phyloP scores from a whole-genome alignment of 192 early-diverging fungal genomes.

The Coemansia sp. region DNA sequence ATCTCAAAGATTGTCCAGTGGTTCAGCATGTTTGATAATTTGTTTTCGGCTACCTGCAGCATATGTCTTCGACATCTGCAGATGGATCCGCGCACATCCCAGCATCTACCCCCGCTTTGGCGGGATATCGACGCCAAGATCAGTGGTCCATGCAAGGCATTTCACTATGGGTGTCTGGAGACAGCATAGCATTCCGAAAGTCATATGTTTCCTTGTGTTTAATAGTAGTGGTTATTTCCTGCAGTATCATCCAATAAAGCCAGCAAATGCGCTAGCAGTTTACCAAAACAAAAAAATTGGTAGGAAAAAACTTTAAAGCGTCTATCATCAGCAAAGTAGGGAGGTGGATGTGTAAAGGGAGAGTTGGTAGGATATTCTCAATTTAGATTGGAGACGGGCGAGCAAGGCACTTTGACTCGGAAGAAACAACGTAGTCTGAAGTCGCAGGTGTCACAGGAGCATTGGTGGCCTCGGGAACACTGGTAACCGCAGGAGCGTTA shows the following conservation, averaged over 20 bases:
- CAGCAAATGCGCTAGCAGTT: constrained; percentile 12
- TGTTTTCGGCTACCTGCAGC: constrained; percentile 51
- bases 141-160: constrained; percentile 33
- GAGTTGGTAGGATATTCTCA: too few species aligned
- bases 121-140: constrained; percentile 36
- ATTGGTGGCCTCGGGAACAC: neutral
- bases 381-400: neutral
- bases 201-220: too few species aligned
- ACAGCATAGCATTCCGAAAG: neutral
- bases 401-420: constrained; percentile 13
- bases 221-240: too few species aligned
- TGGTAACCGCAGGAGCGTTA: neutral
- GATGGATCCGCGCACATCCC: constrained; percentile 50
- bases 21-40: constrained; percentile 44
- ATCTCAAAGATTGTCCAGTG: constrained; percentile 47
- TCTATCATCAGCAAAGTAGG: constrained; percentile 1
- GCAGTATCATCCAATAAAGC: neutral
- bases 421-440: neutral
- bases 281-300: neutral
- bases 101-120: constrained; percentile 52
- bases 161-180: constrained; percentile 48
- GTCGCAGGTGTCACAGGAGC: neutral
- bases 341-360: neutral
- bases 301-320: neutral
- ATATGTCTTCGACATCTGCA: constrained; percentile 44